Evolutionary conservation across 2,329 filamentous ascomycete species (phyloP).

Genomic region (Pseudogymnoascus sp.): DNA sequence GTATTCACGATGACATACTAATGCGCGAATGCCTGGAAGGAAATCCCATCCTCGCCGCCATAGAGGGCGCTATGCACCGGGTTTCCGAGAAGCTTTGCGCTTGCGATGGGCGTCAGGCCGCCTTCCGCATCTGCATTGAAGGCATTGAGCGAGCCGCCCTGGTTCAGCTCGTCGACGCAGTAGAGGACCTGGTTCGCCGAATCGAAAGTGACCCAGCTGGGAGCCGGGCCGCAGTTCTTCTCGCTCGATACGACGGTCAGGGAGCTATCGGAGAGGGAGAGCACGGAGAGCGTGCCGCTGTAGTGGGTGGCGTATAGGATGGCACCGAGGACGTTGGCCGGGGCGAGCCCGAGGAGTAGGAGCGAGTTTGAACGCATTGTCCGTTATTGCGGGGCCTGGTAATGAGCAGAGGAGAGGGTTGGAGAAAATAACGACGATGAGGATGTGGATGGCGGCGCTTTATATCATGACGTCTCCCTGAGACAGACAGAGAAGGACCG

Average conservation of each 20-base stretch:
- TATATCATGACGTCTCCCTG: background rate
- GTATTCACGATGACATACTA: constrained; percentile 18
- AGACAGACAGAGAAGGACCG: background rate
- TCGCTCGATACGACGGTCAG: constrained; percentile 18
- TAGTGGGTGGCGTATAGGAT: constrained; percentile 30
- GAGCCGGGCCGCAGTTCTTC: constrained; percentile 29
- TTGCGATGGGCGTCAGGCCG: constrained; percentile 29
- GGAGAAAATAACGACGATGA: background rate
- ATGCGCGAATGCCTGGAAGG: constrained; percentile 17
- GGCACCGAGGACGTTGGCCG: background rate
- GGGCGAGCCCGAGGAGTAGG: background rate
- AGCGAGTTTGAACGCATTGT: background rate
- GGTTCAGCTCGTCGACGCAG: constrained; percentile 38
- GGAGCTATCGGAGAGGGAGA: constrained; percentile 30
- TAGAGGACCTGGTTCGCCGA: constrained; percentile 32
- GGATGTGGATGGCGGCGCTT: background rate
- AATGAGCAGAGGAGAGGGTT: background rate
- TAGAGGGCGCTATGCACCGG: constrained; percentile 21
- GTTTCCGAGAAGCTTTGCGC: constrained; percentile 17
- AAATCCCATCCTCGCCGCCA: constrained; percentile 17
- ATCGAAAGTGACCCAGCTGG: constrained; percentile 40
- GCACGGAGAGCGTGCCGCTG: constrained; percentile 35
- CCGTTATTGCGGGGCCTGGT: background rate
- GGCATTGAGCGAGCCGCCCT: constrained; percentile 29
- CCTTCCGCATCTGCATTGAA: constrained; percentile 34